A percentile compares a stretch with the other conserved stretches of the same genome.
phyloP scores from a whole-genome alignment of 2,329 filamentous ascomycete species.

The Aspergillus thermomutatus region DNA sequence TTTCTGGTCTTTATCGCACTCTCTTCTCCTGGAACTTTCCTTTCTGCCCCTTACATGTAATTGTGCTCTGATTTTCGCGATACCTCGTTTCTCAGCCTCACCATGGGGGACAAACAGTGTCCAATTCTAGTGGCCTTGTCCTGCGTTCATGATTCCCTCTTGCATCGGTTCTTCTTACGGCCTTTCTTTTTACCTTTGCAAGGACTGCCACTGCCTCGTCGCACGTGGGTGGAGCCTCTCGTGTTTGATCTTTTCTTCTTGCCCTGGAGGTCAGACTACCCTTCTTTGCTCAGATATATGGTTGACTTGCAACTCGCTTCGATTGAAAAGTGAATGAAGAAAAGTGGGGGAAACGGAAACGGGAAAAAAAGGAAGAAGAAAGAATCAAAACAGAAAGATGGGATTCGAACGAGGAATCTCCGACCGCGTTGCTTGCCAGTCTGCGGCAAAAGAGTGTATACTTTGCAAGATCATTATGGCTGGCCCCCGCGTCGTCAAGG shows the following conservation, averaged over 20 bases:
- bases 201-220: constrained; percentile 25
- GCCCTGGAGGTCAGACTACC: constrained; percentile 10
- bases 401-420: background rate
- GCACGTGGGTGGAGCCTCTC: constrained; percentile 23
- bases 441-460: background rate
- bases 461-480: background rate
- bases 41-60: constrained; percentile 1
- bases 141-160: constrained; percentile 22
- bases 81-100: background rate
- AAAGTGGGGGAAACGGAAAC: background rate
- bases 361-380: background rate
- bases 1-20: constrained; percentile 1
- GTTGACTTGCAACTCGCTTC: background rate
- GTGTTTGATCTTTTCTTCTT: constrained; percentile 4
- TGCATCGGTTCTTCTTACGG: constrained; percentile 26
- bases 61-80: background rate
- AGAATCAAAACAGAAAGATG: background rate
- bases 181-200: constrained; percentile 23
- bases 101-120: background rate
- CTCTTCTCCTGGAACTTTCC: constrained; percentile 3
- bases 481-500: constrained; percentile 1
- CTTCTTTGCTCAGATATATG: constrained; percentile 3
- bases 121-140: constrained; percentile 12
- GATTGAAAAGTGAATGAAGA: background rate
- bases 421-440: background rate